Percentiles rank a stretch among this genome's conserved stretches.
Conservation (phyloP, 495 filamentous ascomycete species). For the Tuber magnatum region DNA sequence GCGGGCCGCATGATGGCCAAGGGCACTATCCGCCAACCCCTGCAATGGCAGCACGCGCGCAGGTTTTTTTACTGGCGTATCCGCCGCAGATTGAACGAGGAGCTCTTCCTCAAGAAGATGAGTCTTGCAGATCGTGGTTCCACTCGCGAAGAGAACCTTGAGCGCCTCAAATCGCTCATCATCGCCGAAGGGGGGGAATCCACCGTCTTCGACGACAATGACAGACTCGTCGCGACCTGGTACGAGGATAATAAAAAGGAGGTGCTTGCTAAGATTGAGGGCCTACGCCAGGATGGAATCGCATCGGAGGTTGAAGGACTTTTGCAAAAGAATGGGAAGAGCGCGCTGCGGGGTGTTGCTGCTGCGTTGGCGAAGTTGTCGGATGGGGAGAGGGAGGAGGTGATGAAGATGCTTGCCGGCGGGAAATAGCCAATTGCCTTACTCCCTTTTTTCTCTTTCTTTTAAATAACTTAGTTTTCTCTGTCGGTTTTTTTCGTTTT, state of each 20-base stretch:
- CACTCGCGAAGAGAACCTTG: slow-evolving; percentile 43
- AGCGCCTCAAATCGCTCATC: slow-evolving; percentile 38
- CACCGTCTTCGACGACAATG: slow-evolving; percentile 58
- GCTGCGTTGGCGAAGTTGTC: slow-evolving; percentile 78
- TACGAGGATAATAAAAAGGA: slow-evolving; percentile 90
- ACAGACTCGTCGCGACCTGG: slow-evolving; percentile 83
- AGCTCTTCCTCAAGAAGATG: slow-evolving; percentile 88
- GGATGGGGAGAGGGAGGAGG: slow-evolving; percentile 75
- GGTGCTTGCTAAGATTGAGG: slow-evolving; percentile 70
- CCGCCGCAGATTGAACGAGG: slow-evolving; percentile 91
- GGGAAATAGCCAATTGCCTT: slow-evolving; percentile 8
- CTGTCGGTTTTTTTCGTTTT: slow-evolving; percentile 4
- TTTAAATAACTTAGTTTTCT: slow-evolving; percentile 11
- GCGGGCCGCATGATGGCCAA: slow-evolving; percentile 97
- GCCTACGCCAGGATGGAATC: slow-evolving; percentile 66
- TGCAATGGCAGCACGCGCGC: slow-evolving; percentile 81
- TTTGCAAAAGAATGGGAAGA: slow-evolving; percentile 64
- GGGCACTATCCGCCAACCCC: slow-evolving; percentile 73
- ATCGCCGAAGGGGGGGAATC: slow-evolving; percentile 31
- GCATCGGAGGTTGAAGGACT: slow-evolving; percentile 70
- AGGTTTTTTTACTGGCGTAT: slow-evolving; percentile 99
- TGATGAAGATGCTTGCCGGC: slow-evolving; percentile 61
- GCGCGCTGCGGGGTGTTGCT: slow-evolving; percentile 79
- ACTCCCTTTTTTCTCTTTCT: slow-evolving; percentile 19
- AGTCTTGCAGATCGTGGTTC: slow-evolving; percentile 48